Base-by-base conservation (phyloP, 768 basidiomycete species). In the Pluteus cervinus region DNA sequence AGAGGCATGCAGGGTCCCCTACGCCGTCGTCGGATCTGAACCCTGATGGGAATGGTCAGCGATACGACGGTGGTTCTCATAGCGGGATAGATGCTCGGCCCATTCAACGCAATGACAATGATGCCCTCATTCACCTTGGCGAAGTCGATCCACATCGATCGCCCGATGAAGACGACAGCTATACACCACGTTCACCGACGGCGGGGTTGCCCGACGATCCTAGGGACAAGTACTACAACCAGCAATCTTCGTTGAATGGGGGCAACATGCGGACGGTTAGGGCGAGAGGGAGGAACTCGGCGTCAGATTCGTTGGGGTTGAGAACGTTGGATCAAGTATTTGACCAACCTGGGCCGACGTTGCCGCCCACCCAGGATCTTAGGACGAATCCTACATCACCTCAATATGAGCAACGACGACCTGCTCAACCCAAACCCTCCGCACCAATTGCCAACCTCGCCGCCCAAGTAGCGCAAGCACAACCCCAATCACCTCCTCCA, bases 181-280 rank as follows among this genome's bases (percentile, higher is more conserved):
- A 71, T 45, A 86, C 83, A 1, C 83, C 83, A 4, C 73, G 81
- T 16, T 86, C 83, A 3, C 80, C 81, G 1, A 72, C 74, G 22
- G 68, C 68, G 9, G 66, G 61, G n/a, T 63, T 84, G 12, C 80
- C 81, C 2, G 75, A 77, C 2, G 52, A 60, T 24, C 57, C 62
- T 20, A 50, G 52, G 7, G 36, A 56, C 16, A 35, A 36, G 20
- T 36, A 17, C 24, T 37, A 24, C 24, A 28, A 47, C 12, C 41
- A 49, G 24, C 45, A 47, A n/a, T 32, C 43, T 5, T n/a, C n/a
- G n/a, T n/a, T n/a, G n/a, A n/a, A n/a, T n/a, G n/a, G n/a, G n/a
- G n/a, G n/a, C n/a, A n/a, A n/a, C n/a, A n/a, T n/a, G n/a, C n/a
- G n/a, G n/a, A n/a, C 59, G 9, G 52, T 71, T 24, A 61, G 76